phyloP scores from a whole-genome alignment of 768 basidiomycete species.

The Hericium coralloides region DNA sequence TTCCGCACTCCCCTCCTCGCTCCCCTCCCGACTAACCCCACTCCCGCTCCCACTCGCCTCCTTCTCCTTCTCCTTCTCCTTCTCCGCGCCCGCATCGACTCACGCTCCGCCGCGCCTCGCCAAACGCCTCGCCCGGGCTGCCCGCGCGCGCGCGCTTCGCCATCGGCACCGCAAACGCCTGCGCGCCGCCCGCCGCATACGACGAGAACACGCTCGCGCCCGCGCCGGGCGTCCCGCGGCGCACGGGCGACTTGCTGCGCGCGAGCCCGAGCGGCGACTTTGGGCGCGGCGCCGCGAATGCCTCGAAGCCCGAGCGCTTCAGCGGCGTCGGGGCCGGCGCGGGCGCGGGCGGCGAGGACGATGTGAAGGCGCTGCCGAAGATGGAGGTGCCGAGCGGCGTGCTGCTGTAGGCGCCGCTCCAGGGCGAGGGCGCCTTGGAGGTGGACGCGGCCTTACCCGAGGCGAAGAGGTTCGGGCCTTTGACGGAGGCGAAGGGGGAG shows the following conservation, averaged over 20 bases:
- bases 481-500: constrained; percentile 69
- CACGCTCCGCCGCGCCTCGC: constrained; percentile 15
- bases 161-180: constrained; percentile 41
- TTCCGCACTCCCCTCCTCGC: constrained; percentile 13
- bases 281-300: constrained; percentile 26
- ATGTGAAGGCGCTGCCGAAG: neutral
- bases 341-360: constrained; percentile 15
- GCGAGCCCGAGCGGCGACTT: constrained; percentile 12
- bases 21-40: neutral
- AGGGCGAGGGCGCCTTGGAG: constrained; percentile 21
- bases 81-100: constrained; percentile 7
- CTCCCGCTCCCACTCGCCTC: constrained; percentile 16
- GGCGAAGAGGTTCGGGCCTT: constrained; percentile 50
- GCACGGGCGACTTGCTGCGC: constrained; percentile 49
- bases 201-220: constrained; percentile 50
- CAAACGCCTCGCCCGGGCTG: constrained; percentile 26
- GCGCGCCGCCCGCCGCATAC: constrained; percentile 41
- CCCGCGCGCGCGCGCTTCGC: constrained; percentile 48
- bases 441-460: constrained; percentile 23
- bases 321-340: constrained; percentile 26
- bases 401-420: neutral
- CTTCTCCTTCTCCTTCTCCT: constrained; percentile 17
- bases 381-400: neutral
- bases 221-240: constrained; percentile 28
- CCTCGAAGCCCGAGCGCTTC: constrained; percentile 50